Evolutionary conservation across 2,329 filamentous ascomycete species (phyloP).

Genomic region (Phaeosphaeria sp.): DNA sequence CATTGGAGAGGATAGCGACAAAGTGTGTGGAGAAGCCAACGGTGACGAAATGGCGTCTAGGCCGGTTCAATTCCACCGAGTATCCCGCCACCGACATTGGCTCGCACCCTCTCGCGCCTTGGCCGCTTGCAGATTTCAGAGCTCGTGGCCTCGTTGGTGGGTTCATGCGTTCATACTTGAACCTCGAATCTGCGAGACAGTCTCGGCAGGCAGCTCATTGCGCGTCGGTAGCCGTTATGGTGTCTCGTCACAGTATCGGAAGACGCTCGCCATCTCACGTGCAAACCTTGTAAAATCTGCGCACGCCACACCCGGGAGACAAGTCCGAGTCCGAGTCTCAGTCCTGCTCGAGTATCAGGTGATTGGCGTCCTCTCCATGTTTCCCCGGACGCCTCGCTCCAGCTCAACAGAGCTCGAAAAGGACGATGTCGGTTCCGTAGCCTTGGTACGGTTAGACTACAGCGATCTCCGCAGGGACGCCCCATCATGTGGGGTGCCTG

Average conservation of each 20-base stretch:
- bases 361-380: not conserved
- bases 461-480: conserved; percentile 2
- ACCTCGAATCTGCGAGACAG: not conserved
- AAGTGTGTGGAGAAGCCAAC: conserved; percentile 16
- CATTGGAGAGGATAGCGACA: conserved; percentile 9
- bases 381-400: conserved; percentile 7
- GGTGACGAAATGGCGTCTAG: conserved; percentile 15
- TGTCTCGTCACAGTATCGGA: not conserved
- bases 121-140: not conserved
- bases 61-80: conserved; percentile 5
- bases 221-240: not conserved
- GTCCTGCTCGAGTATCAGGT: not conserved
- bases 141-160: not conserved
- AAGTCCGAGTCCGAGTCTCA: not conserved
- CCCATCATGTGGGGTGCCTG: conserved; percentile 3
- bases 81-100: not conserved
- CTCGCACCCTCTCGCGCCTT: not conserved
- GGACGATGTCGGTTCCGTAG: not conserved
- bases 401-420: conserved; percentile 1
- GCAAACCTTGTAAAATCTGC: not conserved
- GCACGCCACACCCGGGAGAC: not conserved
- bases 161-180: not conserved
- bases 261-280: not conserved
- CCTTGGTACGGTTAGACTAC: conserved; percentile 1
- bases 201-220: not conserved